Evolutionary conservation across 2,329 filamentous ascomycete species (phyloP).

Genomic region (Nemania sp.): DNA sequence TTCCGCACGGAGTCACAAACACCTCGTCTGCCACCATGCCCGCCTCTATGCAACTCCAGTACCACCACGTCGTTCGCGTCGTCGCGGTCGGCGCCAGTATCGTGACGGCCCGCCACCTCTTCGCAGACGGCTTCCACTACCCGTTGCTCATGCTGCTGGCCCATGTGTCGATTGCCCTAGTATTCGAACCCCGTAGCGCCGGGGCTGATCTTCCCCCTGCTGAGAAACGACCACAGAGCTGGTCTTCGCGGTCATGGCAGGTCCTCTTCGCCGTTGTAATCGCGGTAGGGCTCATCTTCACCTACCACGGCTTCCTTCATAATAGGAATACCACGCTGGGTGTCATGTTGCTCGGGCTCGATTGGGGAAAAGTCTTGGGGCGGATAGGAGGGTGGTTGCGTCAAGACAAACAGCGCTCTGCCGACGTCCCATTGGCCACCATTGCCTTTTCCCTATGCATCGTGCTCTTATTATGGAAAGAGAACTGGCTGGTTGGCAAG

Average conservation of each 20-base stretch:
- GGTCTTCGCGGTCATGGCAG: constrained; percentile 18
- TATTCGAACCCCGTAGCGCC: constrained; percentile 8
- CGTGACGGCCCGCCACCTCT: constrained; percentile 29
- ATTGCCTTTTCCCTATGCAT: constrained; percentile 22
- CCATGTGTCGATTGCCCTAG: constrained; percentile 23
- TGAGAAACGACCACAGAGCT: constrained; percentile 18
- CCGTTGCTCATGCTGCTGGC: constrained; percentile 28
- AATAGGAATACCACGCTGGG: constrained; percentile 29
- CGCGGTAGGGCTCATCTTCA: constrained; percentile 26
- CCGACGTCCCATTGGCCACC: constrained; percentile 21
- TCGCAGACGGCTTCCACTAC: constrained; percentile 28
- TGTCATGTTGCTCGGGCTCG: constrained; percentile 27
- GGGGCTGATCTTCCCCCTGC: background rate
- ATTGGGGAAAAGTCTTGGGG: constrained; percentile 18
- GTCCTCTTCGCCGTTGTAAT: constrained; percentile 16
- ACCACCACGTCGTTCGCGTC: constrained; percentile 25
- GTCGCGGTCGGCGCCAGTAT: constrained; percentile 22
- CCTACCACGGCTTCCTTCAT: constrained; percentile 30
- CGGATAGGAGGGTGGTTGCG: constrained; percentile 18
- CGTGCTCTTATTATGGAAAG: constrained; percentile 23
- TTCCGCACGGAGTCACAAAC: constrained; percentile 7
- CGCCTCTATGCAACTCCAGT: constrained; percentile 16
- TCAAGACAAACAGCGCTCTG: constrained; percentile 16
- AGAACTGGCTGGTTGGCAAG: constrained; percentile 29
- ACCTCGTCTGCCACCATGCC: constrained; percentile 17